These are phyloP conservation scores for Kodamaea jinghongensis DNA, from an alignment of 805 yeast species.

Conservation along the genomic window DNA sequence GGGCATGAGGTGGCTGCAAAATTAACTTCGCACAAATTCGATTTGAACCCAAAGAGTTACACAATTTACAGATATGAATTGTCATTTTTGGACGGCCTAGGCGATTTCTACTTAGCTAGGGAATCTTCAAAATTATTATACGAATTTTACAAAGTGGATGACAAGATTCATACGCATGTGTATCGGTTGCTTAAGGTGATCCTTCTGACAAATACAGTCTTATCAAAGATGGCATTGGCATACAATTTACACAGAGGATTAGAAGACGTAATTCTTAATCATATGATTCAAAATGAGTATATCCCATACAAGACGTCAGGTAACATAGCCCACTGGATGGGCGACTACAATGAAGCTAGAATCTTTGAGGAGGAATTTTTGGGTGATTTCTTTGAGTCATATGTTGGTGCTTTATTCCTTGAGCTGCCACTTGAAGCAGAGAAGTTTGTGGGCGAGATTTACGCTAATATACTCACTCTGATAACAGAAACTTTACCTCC, in stretches of 20 bases:
- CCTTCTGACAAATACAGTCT: conserved; percentile 37
- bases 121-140: conserved; percentile 35
- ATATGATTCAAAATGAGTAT: conserved; percentile 23
- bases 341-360: conserved; percentile 15
- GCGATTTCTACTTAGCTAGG: conserved; percentile 39
- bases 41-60: conserved; percentile 19
- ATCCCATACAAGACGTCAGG: conserved; percentile 19
- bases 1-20: conserved; percentile 25
- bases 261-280: conserved; percentile 26
- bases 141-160: conserved; percentile 18
- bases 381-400: conserved; percentile 42
- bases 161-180: conserved; percentile 12
- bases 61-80: conserved; percentile 31
- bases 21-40: conserved; percentile 18
- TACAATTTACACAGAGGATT: conserved; percentile 35
- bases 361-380: conserved; percentile 41
- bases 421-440: conserved; percentile 38
- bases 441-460: conserved; percentile 31
- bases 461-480: conserved; percentile 29
- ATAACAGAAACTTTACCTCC: conserved; percentile 17
- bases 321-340: conserved; percentile 10
- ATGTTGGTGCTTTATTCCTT: conserved; percentile 39
- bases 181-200: conserved; percentile 30
- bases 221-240: conserved; percentile 34
- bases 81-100: conserved; percentile 40